These are phyloP conservation scores for Stephania cephalantha DNA, from an alignment of 164 flowering plant genomes.

Conservation along the genomic window DNA sequence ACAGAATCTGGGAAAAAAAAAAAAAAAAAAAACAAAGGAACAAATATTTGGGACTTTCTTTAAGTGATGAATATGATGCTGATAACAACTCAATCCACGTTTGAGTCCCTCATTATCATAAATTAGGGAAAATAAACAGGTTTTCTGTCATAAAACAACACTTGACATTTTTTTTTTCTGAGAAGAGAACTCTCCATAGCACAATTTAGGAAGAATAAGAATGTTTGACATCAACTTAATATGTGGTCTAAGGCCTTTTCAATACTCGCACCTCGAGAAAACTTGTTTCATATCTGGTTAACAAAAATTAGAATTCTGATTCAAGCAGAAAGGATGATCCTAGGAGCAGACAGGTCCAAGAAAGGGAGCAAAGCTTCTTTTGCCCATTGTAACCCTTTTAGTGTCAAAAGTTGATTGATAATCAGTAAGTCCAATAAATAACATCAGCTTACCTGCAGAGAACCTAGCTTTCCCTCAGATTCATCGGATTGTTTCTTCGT, in stretches of 20 bases:
- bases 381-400: neutral
- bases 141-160: neutral
- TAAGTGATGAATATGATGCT: neutral
- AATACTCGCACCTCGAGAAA: neutral
- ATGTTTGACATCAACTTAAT: neutral
- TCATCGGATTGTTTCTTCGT: constrained; percentile 80
- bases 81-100: neutral
- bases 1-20: neutral
- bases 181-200: neutral
- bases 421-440: neutral
- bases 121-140: neutral
- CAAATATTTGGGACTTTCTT: neutral
- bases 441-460: constrained; percentile 60
- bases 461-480: constrained; percentile 85
- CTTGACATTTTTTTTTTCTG: too few species aligned
- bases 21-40: neutral
- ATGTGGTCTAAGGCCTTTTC: neutral
- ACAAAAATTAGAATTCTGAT: neutral
- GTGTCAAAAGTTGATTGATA: neutral
- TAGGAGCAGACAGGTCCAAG: neutral
- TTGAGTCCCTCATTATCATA: neutral
- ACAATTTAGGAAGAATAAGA: neutral
- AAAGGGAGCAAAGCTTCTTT: neutral
- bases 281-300: neutral
- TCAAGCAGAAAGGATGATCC: neutral